Base-by-base conservation (phyloP, 2,329 filamentous ascomycete species). In the Penicillium sp. region DNA sequence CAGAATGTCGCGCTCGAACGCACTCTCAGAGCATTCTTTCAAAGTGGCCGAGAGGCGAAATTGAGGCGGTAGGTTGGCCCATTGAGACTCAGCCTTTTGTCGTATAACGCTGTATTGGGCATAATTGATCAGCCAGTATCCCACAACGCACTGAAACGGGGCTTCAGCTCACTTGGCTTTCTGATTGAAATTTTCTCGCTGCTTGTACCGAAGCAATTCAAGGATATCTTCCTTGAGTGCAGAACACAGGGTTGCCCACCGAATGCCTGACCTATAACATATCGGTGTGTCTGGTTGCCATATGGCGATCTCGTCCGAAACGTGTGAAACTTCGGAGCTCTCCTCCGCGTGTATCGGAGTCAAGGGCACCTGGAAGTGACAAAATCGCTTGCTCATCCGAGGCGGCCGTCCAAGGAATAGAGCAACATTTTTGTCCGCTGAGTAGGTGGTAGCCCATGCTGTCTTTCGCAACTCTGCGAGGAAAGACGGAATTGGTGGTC, bases 321-420 rank as follows among this genome's bases (percentile, higher is more conserved):
- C 44, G 44, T 60, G 41, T 30, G 60, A 57, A 8, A 46, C 39
- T 50, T 57, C 58, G 3, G 30, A 41, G 35, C 11, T 35, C 19
- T 27, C 34, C 13, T 26, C 42, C 18, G 27, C 49, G 8, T 47
- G 13, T 27, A 7, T 41, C 11, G 35, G 56, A 13, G 51, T 54
- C 7, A 61, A 56, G 1, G 62, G 62, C 9, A 74, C 54, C 42
- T 74, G 63, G 9, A 78, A 71, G 32, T 68, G 61, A 53, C 75
- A 78, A 45, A 73, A 78, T 6, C 69, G 68, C 30, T 70, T 68
- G 27, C 67, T 68, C 47, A 80, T 74, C 4, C 78, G 70, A 5
- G 77, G 76, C 1, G 78, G 78, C 1, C 78, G 71, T 5, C 78
- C 78, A 11, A 80, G 69, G 43, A 80, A 80, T 3, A 79, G 74